These are phyloP conservation scores for Drechmeria coniospora DNA, from an alignment of 2,329 filamentous ascomycete species.

Conservation along the genomic window DNA sequence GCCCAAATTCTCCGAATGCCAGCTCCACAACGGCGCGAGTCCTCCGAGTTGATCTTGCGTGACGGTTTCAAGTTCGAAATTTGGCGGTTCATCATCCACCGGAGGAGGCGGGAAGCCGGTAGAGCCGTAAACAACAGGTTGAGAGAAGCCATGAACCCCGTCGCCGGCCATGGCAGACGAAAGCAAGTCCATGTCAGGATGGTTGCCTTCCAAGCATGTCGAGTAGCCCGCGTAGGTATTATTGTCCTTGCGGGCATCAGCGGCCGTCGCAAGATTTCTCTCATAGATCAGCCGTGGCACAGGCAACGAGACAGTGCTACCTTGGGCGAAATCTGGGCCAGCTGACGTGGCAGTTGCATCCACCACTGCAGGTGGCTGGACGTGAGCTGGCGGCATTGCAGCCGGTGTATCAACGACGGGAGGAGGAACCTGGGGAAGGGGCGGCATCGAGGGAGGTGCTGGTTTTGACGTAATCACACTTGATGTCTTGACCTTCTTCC, in stretches of 20 bases:
- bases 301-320: not conserved
- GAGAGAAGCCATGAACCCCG: not conserved
- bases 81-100: constrained; percentile 2
- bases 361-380: too few relatives aligned
- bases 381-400: too few relatives aligned
- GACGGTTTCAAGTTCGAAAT: constrained; percentile 9
- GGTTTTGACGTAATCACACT: too few relatives aligned
- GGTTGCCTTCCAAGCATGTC: constrained; percentile 1
- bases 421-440: too few relatives aligned
- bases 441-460: too few relatives aligned
- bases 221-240: constrained; percentile 1
- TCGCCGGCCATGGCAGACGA: too few relatives aligned
- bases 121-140: not conserved
- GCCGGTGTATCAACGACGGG: too few relatives aligned
- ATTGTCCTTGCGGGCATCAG: not conserved
- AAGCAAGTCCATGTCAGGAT: constrained; percentile 1
- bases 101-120: constrained; percentile 1
- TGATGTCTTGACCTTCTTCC: too few relatives aligned
- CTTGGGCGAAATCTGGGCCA: not conserved
- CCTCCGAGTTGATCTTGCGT: constrained; percentile 9
- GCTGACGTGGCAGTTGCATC: not conserved
- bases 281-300: not conserved
- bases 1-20: constrained; percentile 10
- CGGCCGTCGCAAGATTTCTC: not conserved
- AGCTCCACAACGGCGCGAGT: constrained; percentile 10